Conservation (phyloP, 768 basidiomycete genomes). For the Chalciporus pseudorubinellus region DNA sequence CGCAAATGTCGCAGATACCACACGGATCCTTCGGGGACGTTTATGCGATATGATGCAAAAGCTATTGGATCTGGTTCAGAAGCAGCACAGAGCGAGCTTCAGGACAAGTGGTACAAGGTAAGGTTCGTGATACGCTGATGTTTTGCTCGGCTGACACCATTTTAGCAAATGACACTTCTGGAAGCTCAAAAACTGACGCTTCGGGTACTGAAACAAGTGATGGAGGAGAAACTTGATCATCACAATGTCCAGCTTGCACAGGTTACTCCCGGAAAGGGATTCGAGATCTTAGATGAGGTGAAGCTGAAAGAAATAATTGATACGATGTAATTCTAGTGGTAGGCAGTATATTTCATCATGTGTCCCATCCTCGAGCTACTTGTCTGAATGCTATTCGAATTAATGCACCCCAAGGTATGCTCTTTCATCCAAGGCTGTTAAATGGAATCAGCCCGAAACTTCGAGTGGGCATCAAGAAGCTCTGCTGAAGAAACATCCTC, state of each 20-base stretch:
- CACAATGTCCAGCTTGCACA: conserved; percentile 98
- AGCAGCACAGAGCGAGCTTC: conserved; percentile 94
- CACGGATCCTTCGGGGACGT: conserved; percentile 98
- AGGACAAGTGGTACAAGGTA: conserved; percentile 96
- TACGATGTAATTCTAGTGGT: conserved; percentile 53
- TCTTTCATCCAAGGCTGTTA: too few species aligned
- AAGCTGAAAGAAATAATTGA: conserved; percentile 84
- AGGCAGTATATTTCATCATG: conserved; percentile 14
- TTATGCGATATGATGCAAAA: conserved; percentile 95
- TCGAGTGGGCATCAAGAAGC: too few species aligned
- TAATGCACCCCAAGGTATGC: too few species aligned
- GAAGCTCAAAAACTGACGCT: conserved; percentile 88
- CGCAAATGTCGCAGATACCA: conserved; percentile 65
- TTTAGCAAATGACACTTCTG: conserved; percentile 85
- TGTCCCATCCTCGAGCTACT: not conserved
- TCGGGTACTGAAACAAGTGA: conserved; percentile 94
- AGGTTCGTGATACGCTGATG: conserved; percentile 6
- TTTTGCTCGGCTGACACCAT: conserved; percentile 6
- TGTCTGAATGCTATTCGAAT: not conserved
- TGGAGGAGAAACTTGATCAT: conserved; percentile 99
- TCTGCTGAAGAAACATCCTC: too few species aligned
- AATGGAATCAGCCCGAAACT: too few species aligned
- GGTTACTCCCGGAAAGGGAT: conserved; percentile 84
- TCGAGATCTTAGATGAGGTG: conserved; percentile 82
- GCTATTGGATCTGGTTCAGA: conserved; percentile 98